Conservation (phyloP, 2,329 filamentous ascomycete genomes). For the Harringtonia lauricola region DNA sequence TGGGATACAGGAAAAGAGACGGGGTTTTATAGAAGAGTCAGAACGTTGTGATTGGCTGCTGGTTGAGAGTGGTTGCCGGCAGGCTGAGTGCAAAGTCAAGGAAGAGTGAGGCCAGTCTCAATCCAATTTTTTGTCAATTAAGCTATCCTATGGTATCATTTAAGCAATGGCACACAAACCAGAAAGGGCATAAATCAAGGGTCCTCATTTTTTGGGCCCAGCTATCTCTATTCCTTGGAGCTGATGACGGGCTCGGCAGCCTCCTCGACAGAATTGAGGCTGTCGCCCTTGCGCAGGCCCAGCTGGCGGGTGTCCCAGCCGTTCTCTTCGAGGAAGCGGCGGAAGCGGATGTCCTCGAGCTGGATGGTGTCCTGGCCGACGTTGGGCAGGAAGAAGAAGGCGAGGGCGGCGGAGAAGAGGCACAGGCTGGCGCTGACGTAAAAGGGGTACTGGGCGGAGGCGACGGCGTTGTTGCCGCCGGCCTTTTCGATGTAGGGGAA, state of each 20-base stretch:
- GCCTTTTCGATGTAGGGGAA: constrained; percentile 62
- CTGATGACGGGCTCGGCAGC: background rate
- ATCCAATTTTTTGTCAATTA: too few relatives aligned
- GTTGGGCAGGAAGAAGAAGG: constrained; percentile 57
- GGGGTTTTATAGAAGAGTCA: too few relatives aligned
- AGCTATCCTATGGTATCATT: too few relatives aligned
- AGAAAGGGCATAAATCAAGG: too few relatives aligned
- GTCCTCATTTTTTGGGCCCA: too few relatives aligned
- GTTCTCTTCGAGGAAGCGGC: constrained; percentile 57
- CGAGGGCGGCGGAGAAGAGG: constrained; percentile 58
- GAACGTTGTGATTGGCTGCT: too few relatives aligned
- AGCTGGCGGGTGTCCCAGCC: constrained; percentile 62
- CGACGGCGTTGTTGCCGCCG: constrained; percentile 38
- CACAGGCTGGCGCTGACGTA: constrained; percentile 73
- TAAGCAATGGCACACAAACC: too few relatives aligned
- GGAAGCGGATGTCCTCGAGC: constrained; percentile 64
- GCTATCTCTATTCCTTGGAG: too few relatives aligned
- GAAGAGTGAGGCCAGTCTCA: too few relatives aligned
- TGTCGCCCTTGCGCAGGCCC: constrained; percentile 28
- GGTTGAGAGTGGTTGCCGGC: too few relatives aligned
- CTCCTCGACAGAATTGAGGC: constrained; percentile 14
- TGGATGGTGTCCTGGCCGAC: constrained; percentile 82
- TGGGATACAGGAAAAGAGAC: too few relatives aligned
- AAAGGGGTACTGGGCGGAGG: constrained; percentile 75
- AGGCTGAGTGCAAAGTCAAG: too few relatives aligned